Conservation (phyloP, 106 monocot genomes). For the Dioscorea dumetorum region DNA sequence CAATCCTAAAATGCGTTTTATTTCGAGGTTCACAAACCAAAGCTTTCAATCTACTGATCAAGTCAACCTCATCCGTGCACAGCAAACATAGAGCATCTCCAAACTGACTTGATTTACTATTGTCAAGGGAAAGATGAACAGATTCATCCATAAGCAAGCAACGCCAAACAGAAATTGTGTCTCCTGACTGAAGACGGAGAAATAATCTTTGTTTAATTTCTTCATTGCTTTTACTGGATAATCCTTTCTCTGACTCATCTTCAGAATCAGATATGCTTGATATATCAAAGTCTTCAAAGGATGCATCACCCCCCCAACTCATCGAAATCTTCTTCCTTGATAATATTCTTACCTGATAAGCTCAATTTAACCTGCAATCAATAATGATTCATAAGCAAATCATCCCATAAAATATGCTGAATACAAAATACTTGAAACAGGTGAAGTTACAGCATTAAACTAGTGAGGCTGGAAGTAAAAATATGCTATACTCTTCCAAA, state of each 20-base stretch:
- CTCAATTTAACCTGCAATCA: constrained; percentile 61
- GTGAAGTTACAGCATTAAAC: background rate
- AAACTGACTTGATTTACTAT: constrained; percentile 9
- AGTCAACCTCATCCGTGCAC: constrained; percentile 27
- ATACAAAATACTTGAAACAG: background rate
- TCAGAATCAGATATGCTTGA: constrained; percentile 95
- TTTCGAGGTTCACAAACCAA: constrained; percentile 70
- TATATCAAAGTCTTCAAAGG: constrained; percentile 65
- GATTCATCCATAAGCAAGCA: constrained; percentile 66
- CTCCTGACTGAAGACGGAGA: constrained; percentile 51
- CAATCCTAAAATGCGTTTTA: constrained; percentile 56
- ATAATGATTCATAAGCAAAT: background rate
- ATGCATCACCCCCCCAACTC: constrained; percentile 26
- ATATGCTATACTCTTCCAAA: background rate
- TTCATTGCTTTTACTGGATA: constrained; percentile 32
- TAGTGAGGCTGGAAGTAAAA: background rate
- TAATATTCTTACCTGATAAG: constrained; percentile 47
- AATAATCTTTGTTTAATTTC: constrained; percentile 52
- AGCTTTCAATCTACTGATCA: constrained; percentile 51
- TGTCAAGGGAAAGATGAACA: constrained; percentile 43
- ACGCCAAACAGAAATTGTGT: constrained; percentile 64
- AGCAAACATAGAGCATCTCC: constrained; percentile 6
- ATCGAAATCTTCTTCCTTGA: constrained; percentile 75
- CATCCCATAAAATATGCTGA: background rate
- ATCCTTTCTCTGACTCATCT: constrained; percentile 59